Evolutionary conservation across 768 basidiomycete genomes (phyloP).

Genomic region (Brasilioporus rufonigricans): DNA sequence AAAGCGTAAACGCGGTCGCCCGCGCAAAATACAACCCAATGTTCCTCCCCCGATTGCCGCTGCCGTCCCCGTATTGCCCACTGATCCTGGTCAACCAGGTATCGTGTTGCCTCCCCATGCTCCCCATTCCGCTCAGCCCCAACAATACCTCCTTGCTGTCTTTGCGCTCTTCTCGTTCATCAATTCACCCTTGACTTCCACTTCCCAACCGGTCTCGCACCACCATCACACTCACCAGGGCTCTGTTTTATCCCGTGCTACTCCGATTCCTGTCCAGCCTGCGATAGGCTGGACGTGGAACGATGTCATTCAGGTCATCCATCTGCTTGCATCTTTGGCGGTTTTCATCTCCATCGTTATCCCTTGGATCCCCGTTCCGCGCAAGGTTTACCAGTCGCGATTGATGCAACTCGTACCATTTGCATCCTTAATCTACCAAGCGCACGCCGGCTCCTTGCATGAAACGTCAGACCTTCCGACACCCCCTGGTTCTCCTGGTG

Average conservation of each 20-base stretch:
- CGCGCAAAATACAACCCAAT: slow-evolving; percentile 64
- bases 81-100: slow-evolving; percentile 15
- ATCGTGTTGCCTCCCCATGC: slow-evolving; percentile 10
- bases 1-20: slow-evolving; percentile 83
- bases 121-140: slow-evolving; percentile 26
- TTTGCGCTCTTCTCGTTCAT: slow-evolving; percentile 87
- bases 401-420: slow-evolving; percentile 30
- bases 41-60: slow-evolving; percentile 35
- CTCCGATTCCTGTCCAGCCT: slow-evolving; percentile 21
- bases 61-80: slow-evolving; percentile 18
- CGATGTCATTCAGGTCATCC: slow-evolving; percentile 59
- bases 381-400: slow-evolving; percentile 20
- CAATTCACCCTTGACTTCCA: slow-evolving; percentile 64
- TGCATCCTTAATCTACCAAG: slow-evolving; percentile 7
- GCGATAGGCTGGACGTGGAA: slow-evolving; percentile 42
- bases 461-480: slow-evolving; percentile 24
- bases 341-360: slow-evolving; percentile 59
- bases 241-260: slow-evolving; percentile 47
- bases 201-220: slow-evolving; percentile 29
- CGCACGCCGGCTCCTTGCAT: not conserved
- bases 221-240: slow-evolving; percentile 61
- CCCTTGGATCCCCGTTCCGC: slow-evolving; percentile 39
- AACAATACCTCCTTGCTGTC: slow-evolving; percentile 75
- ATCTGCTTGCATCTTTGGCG: slow-evolving; percentile 61
- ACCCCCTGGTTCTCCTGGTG: slow-evolving; percentile 26